Percentiles rank a stretch among this genome's conserved stretches.
Evolutionary conservation across 768 basidiomycete genomes (phyloP).

Genomic region (Kwoniella mangroviensis): DNA sequence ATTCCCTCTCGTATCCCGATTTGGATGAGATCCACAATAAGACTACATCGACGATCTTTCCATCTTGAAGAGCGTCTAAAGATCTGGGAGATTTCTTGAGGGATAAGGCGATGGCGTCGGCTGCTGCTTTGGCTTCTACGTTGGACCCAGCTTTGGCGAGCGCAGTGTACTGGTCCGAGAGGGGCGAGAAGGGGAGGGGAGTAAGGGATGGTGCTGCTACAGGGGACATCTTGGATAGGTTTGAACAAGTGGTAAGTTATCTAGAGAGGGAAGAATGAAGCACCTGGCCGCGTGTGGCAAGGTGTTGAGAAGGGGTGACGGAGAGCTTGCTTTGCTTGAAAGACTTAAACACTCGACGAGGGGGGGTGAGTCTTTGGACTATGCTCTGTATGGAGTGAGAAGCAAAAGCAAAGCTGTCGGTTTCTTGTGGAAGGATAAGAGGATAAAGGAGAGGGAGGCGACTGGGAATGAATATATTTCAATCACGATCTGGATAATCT

Average conservation of each 20-base stretch:
- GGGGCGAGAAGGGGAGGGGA: constrained; percentile 49
- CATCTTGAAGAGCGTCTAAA: constrained; percentile 46
- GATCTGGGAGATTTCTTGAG: constrained; percentile 51
- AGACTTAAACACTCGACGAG: background rate
- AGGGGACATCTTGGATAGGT: constrained; percentile 43
- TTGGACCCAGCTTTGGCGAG: constrained; percentile 53
- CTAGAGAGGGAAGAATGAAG: background rate
- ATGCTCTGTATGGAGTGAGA: background rate
- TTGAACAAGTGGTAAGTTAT: constrained; percentile 13
- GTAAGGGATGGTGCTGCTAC: constrained; percentile 45
- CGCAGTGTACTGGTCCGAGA: constrained; percentile 40
- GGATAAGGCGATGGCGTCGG: constrained; percentile 49
- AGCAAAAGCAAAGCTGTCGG: constrained; percentile 1
- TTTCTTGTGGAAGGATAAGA: too few species aligned
- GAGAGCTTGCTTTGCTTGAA: background rate
- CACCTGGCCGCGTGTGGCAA: constrained; percentile 34
- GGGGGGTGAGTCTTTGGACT: background rate
- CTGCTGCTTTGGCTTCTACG: constrained; percentile 55
- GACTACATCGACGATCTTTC: constrained; percentile 49
- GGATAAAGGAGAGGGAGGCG: constrained; percentile 13
- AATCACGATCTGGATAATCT: too few species aligned
- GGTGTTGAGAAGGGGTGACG: background rate
- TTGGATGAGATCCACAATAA: constrained; percentile 50
- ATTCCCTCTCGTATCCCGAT: constrained; percentile 54
- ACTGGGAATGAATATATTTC: background rate